Percentiles rank a stretch among this genome's conserved stretches.
phyloP scores from a whole-genome alignment of 805 yeast species.

The Kodamaea lidongshanica region DNA sequence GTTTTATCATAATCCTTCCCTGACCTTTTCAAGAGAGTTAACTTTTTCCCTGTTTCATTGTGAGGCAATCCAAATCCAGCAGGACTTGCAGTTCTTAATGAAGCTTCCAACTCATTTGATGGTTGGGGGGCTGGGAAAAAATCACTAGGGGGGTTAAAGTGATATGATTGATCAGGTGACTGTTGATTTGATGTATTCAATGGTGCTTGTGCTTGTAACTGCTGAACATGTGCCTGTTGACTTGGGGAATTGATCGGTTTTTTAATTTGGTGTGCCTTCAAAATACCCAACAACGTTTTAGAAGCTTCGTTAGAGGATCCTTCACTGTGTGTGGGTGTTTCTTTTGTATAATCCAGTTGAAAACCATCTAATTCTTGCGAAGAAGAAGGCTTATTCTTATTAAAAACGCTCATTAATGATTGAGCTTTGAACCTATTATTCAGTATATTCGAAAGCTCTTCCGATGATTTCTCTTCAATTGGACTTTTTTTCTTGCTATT shows the following conservation, averaged over 20 bases:
- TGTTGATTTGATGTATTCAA: neutral
- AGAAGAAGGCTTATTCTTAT: conserved; percentile 16
- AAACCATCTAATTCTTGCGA: too few species aligned
- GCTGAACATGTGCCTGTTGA: neutral
- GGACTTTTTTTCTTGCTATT: conserved; percentile 16
- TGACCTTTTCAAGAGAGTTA: conserved; percentile 25
- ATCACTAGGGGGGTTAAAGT: neutral
- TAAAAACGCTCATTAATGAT: conserved; percentile 24
- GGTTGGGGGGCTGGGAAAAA: conserved; percentile 11
- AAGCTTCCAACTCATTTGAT: conserved; percentile 23
- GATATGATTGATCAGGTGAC: neutral
- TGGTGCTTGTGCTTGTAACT: neutral
- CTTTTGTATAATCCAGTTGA: too few species aligned
- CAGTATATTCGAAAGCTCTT: conserved; percentile 13
- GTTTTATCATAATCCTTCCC: too few species aligned
- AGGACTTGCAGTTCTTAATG: conserved; percentile 10
- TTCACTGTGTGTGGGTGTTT: too few species aligned
- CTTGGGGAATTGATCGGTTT: neutral
- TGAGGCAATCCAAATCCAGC: conserved; percentile 11
- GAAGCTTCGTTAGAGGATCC: conserved; percentile 1
- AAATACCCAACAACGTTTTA: neutral
- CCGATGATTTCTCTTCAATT: conserved; percentile 6
- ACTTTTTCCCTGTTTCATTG: conserved; percentile 18
- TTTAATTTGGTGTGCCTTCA: conserved; percentile 3
- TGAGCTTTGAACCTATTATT: conserved; percentile 28